These are phyloP conservation scores for Arabidopsis lyrata DNA, from an alignment of 441 rosid genomes.

Conservation along the genomic window DNA sequence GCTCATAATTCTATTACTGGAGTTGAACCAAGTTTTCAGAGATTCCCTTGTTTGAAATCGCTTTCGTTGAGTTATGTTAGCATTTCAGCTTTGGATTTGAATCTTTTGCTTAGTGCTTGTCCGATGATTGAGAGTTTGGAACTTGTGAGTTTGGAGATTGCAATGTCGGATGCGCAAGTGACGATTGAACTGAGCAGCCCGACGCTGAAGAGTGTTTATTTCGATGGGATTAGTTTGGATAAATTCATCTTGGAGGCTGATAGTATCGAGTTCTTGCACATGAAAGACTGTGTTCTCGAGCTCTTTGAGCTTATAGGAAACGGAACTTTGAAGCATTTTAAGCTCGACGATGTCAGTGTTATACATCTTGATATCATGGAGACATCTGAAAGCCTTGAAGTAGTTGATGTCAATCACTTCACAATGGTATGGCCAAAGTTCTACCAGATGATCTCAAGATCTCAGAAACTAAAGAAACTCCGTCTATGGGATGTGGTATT, in stretches of 20 bases:
- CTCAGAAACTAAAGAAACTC: conserved; percentile 71
- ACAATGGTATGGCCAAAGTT: conserved; percentile 79
- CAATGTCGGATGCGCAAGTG: conserved; percentile 74
- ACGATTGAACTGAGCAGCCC: conserved; percentile 70
- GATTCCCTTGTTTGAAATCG: conserved; percentile 78
- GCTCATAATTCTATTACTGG: conserved; percentile 65
- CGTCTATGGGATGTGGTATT: conserved; percentile 80
- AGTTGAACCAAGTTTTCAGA: conserved; percentile 72
- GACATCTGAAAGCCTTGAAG: conserved; percentile 66
- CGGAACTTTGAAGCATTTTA: conserved; percentile 75
- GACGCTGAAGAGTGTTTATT: conserved; percentile 61
- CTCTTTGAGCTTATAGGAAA: conserved; percentile 76
- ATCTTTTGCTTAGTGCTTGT: conserved; percentile 69
- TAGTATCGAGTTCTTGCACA: conserved; percentile 64
- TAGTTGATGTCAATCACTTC: conserved; percentile 74
- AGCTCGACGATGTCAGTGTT: conserved; percentile 68
- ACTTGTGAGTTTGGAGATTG: conserved; percentile 65
- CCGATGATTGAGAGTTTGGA: conserved; percentile 66
- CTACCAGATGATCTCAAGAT: conserved; percentile 74
- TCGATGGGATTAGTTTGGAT: conserved; percentile 72
- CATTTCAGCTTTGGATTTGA: conserved; percentile 75
- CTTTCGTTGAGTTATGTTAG: conserved; percentile 68
- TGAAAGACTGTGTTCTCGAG: conserved; percentile 76
- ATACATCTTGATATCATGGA: conserved; percentile 80
- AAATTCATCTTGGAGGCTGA: conserved; percentile 81